Percentiles rank a stretch among this genome's conserved stretches.
phyloP scores from a whole-genome alignment of 148 eudicot species.

The Amaranthus hypochondriacus region DNA sequence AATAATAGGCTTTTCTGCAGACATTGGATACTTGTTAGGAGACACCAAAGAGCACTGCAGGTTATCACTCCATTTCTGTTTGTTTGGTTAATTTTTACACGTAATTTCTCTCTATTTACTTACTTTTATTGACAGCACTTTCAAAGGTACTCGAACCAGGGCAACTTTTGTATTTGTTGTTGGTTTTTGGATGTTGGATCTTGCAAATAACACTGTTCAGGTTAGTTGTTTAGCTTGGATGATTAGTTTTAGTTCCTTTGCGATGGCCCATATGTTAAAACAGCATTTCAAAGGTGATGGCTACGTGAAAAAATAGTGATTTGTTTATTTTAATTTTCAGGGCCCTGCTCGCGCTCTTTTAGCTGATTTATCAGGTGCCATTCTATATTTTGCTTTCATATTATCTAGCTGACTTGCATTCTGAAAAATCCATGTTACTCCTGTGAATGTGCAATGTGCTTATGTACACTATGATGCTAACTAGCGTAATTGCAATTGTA shows the following conservation, averaged over 20 bases:
- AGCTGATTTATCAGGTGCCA: slow-evolving; percentile 89
- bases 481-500: slow-evolving; percentile 28
- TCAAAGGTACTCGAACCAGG: slow-evolving; percentile 87
- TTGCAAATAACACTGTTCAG: slow-evolving; percentile 96
- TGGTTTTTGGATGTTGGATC: slow-evolving; percentile 99
- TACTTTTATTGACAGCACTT: slow-evolving; percentile 56
- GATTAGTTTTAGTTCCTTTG: background rate
- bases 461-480: slow-evolving; percentile 9
- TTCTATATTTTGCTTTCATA: background rate
- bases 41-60: slow-evolving; percentile 96
- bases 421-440: background rate
- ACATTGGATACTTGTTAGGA: slow-evolving; percentile 90
- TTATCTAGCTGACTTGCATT: background rate
- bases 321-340: slow-evolving; percentile 32
- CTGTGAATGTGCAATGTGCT: slow-evolving; percentile 10
- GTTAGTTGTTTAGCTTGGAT: slow-evolving; percentile 29
- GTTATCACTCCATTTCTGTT: slow-evolving; percentile 33
- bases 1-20: slow-evolving; percentile 97
- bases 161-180: slow-evolving; percentile 83
- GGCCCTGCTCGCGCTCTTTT: slow-evolving; percentile 99
- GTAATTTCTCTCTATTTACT: slow-evolving; percentile 17
- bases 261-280: background rate
- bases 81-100: slow-evolving; percentile 13
- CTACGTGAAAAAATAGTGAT: slow-evolving; percentile 1
- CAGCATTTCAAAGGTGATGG: background rate